Percentiles rank a stretch among this genome's conserved stretches.
Evolutionary conservation across 1,284 basidiomycete species (phyloP).

Genomic region (Cutaneotrichosporon sp.): DNA sequence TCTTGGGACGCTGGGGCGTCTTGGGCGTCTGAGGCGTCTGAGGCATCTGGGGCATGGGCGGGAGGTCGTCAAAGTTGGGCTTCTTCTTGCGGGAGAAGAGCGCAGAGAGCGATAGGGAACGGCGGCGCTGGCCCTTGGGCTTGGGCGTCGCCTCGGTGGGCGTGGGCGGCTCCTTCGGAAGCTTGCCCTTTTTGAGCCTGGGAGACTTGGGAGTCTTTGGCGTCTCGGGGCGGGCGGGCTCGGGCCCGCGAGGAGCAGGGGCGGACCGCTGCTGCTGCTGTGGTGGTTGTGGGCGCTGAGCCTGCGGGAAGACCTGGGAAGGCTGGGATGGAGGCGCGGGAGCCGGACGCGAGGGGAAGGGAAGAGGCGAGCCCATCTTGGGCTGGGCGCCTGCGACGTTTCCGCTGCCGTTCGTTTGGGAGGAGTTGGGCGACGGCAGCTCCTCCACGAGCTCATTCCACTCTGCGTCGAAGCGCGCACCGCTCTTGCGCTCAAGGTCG

Average conservation of each 20-base stretch:
- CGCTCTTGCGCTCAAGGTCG: slow-evolving; percentile 6
- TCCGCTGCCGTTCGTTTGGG: neutral
- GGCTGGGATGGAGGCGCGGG: neutral
- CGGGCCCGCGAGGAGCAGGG: neutral
- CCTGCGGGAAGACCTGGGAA: neutral
- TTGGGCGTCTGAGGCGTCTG: slow-evolving; percentile 8
- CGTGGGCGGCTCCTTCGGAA: neutral
- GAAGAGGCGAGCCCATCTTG: neutral
- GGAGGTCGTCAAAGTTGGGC: slow-evolving; percentile 10
- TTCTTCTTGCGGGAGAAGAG: slow-evolving; percentile 21
- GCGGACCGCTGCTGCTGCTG: neutral
- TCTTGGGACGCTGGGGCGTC: slow-evolving; percentile 5
- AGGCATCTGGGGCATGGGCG: neutral
- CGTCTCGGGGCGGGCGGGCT: neutral
- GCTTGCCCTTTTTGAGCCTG: slow-evolving; percentile 7
- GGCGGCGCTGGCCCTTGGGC: slow-evolving; percentile 13
- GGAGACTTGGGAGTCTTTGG: slow-evolving; percentile 8
- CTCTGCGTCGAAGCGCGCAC: slow-evolving; percentile 10
- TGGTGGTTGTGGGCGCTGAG: neutral
- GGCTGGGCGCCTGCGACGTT: neutral
- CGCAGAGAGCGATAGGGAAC: slow-evolving; percentile 17
- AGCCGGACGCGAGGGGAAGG: neutral
- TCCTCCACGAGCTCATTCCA: slow-evolving; percentile 9
- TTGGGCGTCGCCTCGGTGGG: neutral
- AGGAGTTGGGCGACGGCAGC: neutral